phyloP scores from a whole-genome alignment of 2,329 filamentous ascomycete genomes.

The Chlorencoelia australis region DNA sequence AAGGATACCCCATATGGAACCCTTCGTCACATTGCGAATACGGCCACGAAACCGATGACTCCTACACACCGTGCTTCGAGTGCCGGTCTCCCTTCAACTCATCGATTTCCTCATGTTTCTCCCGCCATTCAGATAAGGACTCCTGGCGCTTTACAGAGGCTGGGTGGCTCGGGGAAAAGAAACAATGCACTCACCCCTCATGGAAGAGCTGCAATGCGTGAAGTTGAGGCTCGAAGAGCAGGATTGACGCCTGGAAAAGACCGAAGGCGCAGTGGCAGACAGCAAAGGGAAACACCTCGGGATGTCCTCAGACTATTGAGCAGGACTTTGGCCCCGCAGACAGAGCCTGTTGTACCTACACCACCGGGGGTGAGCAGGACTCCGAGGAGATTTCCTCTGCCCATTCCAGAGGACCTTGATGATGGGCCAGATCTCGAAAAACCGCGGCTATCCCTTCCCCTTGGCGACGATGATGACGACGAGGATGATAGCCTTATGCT shows the following conservation, averaged over 20 bases:
- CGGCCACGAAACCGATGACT: slow-evolving; percentile 23
- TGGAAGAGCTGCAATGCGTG: slow-evolving; percentile 47
- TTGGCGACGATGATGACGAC: slow-evolving; percentile 40
- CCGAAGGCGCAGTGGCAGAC: slow-evolving; percentile 46
- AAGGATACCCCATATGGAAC: slow-evolving; percentile 23
- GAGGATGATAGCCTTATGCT: slow-evolving; percentile 38
- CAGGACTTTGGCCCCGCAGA: slow-evolving; percentile 39
- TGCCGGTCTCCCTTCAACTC: slow-evolving; percentile 22
- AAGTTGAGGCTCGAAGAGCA: slow-evolving; percentile 48
- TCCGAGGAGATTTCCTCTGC: slow-evolving; percentile 13
- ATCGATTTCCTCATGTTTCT: slow-evolving; percentile 19
- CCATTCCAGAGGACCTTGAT: slow-evolving; percentile 28
- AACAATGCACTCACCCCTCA: slow-evolving; percentile 40
- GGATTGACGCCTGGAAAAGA: slow-evolving; percentile 51
- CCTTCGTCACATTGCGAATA: slow-evolving; percentile 18
- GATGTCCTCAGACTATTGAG: slow-evolving; percentile 45
- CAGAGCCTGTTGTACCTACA: slow-evolving; percentile 22
- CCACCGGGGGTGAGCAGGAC: slow-evolving; percentile 14
- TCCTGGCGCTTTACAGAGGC: slow-evolving; percentile 13
- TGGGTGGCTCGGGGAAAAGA: slow-evolving; percentile 20
- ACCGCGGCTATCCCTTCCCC: slow-evolving; percentile 45
- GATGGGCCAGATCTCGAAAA: slow-evolving; percentile 35
- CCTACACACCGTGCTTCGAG: slow-evolving; percentile 24
- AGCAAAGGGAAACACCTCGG: slow-evolving; percentile 45
- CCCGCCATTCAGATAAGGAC: slow-evolving; percentile 21